Evolutionary conservation across 2,329 filamentous ascomycete species (phyloP).

Genomic region (Tothia fuscella): DNA sequence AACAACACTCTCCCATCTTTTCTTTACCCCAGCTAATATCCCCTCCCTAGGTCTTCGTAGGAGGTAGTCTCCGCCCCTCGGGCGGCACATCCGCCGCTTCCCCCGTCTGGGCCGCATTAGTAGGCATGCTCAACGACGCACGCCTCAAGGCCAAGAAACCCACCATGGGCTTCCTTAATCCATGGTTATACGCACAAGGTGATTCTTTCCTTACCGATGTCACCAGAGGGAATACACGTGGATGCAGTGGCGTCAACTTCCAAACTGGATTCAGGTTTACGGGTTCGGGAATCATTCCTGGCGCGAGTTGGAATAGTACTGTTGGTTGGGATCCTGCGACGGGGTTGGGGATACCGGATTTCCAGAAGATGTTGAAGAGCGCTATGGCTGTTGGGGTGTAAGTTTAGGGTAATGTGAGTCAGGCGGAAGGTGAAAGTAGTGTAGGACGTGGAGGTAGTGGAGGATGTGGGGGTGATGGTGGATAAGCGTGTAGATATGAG

Average conservation of each 20-base stretch:
- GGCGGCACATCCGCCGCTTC: conserved; percentile 12
- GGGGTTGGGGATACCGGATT: conserved; percentile 11
- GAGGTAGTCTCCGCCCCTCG: not conserved
- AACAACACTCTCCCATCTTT: not conserved
- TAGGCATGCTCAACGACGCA: conserved; percentile 47
- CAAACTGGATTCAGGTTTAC: conserved; percentile 2
- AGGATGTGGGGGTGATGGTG: too few relatives aligned
- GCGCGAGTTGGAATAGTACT: conserved; percentile 8
- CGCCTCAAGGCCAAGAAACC: conserved; percentile 34
- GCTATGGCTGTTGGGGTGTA: conserved; percentile 2
- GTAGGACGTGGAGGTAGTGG: too few relatives aligned
- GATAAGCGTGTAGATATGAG: too few relatives aligned
- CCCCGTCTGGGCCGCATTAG: conserved; percentile 42
- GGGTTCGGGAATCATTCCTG: not conserved
- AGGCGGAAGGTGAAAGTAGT: too few relatives aligned
- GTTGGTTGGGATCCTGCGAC: conserved; percentile 12
- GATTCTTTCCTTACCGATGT: conserved; percentile 16
- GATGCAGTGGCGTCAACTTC: conserved; percentile 18
- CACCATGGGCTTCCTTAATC: conserved; percentile 43
- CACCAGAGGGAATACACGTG: conserved; percentile 22
- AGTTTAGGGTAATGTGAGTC: too few relatives aligned
- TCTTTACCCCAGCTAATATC: not conserved
- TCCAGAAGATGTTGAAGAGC: conserved; percentile 4
- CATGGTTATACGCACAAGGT: conserved; percentile 35
- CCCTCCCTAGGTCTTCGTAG: not conserved